Evolutionary conservation across 257 asterid genomes (phyloP).

Genomic region (Rauvolfia tetraphylla): DNA sequence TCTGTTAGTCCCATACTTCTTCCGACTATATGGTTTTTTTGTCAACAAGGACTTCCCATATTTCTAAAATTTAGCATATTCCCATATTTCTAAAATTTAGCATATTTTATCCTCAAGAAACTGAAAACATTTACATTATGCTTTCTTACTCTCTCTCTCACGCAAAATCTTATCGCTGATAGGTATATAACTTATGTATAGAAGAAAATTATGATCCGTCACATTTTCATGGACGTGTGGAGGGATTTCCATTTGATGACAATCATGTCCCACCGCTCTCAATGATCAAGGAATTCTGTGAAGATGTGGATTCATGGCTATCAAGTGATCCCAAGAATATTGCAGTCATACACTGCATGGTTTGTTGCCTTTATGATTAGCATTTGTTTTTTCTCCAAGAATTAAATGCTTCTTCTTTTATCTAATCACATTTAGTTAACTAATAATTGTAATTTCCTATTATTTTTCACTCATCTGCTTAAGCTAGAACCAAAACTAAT

Average conservation of each 20-base stretch:
- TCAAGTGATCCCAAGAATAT: slow-evolving; percentile 59
- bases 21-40: neutral
- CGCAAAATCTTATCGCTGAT: slow-evolving; percentile 7
- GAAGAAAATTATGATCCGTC: slow-evolving; percentile 60
- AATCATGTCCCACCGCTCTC: slow-evolving; percentile 69
- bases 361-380: slow-evolving; percentile 8
- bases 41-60: neutral
- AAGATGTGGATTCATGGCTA: slow-evolving; percentile 75
- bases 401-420: neutral
- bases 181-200: slow-evolving; percentile 77
- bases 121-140: neutral
- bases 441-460: neutral
- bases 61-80: neutral
- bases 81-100: too few relatives aligned
- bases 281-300: slow-evolving; percentile 75
- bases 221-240: slow-evolving; percentile 68
- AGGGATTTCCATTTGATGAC: slow-evolving; percentile 80
- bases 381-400: neutral
- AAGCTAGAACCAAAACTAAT: neutral
- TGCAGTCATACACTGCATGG: slow-evolving; percentile 89
- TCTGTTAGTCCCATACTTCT: neutral
- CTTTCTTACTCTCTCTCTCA: neutral
- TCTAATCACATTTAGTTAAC: neutral
- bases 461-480: neutral
- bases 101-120: neutral